Percentiles rank a stretch among this genome's conserved stretches.
These are phyloP conservation scores for Trifolium fragiferum DNA, from an alignment of 306 rosid genomes.

Conservation along the genomic window DNA sequence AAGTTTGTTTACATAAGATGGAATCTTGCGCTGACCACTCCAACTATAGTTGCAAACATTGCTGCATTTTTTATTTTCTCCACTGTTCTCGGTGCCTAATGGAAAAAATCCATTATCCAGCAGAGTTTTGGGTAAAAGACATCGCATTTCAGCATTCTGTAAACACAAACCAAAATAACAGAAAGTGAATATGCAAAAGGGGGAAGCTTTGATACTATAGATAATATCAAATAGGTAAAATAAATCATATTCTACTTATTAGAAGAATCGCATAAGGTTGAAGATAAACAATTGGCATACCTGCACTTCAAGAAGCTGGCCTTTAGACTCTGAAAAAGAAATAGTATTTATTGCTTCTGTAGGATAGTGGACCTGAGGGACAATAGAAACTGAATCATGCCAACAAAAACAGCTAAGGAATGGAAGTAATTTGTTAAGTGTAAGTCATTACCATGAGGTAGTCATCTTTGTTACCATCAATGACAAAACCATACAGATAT, in stretches of 20 bases:
- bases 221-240: constrained; percentile 8
- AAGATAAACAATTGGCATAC: constrained; percentile 47
- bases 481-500: constrained; percentile 84
- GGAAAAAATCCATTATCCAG: constrained; percentile 81
- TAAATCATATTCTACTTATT: constrained; percentile 7
- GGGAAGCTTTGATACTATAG: neutral
- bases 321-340: constrained; percentile 69
- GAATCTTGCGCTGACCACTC: constrained; percentile 89
- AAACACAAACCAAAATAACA: constrained; percentile 32
- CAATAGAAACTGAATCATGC: constrained; percentile 26
- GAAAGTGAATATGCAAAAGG: neutral
- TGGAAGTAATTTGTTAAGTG: constrained; percentile 22
- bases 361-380: constrained; percentile 84
- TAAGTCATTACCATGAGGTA: constrained; percentile 85
- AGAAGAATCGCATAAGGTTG: constrained; percentile 24
- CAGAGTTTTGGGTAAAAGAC: constrained; percentile 76
- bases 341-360: constrained; percentile 68
- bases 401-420: constrained; percentile 6
- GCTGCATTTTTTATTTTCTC: constrained; percentile 48
- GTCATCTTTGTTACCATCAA: constrained; percentile 85
- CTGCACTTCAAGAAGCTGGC: constrained; percentile 92
- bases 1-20: constrained; percentile 73
- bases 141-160: constrained; percentile 94
- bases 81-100: constrained; percentile 39
- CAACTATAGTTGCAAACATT: constrained; percentile 74